phyloP scores from a whole-genome alignment of 2,329 filamentous ascomycete genomes.

The Pseudodiploospora longispora region DNA sequence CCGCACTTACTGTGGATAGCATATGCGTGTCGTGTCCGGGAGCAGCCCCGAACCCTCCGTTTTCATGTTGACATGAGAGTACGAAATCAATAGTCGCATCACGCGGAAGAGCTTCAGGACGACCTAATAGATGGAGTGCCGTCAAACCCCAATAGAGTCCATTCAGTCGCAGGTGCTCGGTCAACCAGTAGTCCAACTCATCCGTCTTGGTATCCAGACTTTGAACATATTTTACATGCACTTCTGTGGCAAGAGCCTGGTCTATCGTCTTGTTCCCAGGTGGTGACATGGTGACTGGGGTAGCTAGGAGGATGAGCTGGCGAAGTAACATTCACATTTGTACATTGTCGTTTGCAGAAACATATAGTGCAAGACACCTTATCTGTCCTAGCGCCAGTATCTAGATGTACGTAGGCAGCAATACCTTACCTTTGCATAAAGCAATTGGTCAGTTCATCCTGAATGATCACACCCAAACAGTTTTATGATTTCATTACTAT shows the following conservation, averaged over 20 bases:
- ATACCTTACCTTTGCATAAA: no score
- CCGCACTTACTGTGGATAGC: conserved; percentile 89
- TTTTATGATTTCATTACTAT: no score
- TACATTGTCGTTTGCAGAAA: background rate
- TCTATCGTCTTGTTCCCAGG: conserved; percentile 18
- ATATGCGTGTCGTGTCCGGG: conserved; percentile 94
- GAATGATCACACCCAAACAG: no score
- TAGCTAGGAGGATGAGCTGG: no score
- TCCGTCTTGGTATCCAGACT: conserved; percentile 86
- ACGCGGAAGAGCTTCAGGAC: conserved; percentile 72
- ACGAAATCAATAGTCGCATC: conserved; percentile 82
- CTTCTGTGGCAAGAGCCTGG: conserved; percentile 40
- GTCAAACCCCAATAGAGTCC: conserved; percentile 96
- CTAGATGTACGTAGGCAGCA: no score
- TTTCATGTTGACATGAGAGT: conserved; percentile 85
- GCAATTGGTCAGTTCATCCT: no score
- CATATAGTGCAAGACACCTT: background rate
- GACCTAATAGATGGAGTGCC: conserved; percentile 75
- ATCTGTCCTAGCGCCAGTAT: no score
- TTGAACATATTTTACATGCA: conserved; percentile 87
- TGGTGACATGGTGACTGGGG: conserved; percentile 20
- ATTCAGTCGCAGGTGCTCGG: conserved; percentile 90
- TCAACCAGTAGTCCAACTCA: conserved; percentile 96
- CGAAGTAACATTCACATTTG: no score
- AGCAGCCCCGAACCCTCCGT: conserved; percentile 86